Evolutionary conservation across 2,329 filamentous ascomycete genomes (phyloP).

Genomic region (Leptodontidium sp.): DNA sequence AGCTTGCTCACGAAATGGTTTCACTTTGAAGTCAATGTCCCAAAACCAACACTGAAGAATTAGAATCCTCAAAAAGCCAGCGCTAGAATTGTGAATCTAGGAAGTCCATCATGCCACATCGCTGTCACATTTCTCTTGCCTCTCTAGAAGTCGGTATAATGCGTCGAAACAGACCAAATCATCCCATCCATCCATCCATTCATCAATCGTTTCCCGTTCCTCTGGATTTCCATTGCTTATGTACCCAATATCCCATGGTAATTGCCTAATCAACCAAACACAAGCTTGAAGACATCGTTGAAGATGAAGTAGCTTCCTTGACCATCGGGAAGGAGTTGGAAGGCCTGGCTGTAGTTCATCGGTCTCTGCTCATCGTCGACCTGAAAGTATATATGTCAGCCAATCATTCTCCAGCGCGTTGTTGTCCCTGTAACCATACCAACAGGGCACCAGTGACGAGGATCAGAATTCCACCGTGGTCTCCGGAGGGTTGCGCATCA

Average conservation of each 20-base stretch:
- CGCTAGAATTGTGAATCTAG: conserved; percentile 7
- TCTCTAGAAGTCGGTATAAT: conserved; percentile 39
- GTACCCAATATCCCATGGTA: conserved; percentile 33
- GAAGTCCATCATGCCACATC: conserved; percentile 30
- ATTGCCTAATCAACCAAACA: conserved; percentile 61
- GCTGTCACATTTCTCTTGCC: conserved; percentile 28
- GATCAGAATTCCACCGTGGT: conserved; percentile 78
- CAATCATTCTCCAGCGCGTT: not conserved
- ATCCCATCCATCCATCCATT: conserved; percentile 22
- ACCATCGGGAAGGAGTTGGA: conserved; percentile 79
- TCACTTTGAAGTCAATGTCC: too few relatives aligned
- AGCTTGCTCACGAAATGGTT: too few relatives aligned
- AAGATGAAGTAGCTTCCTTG: conserved; percentile 81
- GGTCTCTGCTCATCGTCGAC: conserved; percentile 85
- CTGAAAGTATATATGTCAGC: conserved; percentile 54
- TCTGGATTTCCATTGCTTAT: conserved; percentile 27
- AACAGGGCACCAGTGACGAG: conserved; percentile 87
- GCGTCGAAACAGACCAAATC: conserved; percentile 33
- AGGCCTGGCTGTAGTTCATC: conserved; percentile 91
- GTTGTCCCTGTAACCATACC: conserved; percentile 59
- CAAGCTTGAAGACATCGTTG: conserved; percentile 95
- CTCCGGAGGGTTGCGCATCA: conserved; percentile 81
- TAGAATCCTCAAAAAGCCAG: not conserved
- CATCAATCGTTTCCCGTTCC: conserved; percentile 5
- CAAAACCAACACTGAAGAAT: too few relatives aligned